Conservation (phyloP, 2,329 filamentous ascomycete genomes). For the Rhinocladiella mackenziei region DNA sequence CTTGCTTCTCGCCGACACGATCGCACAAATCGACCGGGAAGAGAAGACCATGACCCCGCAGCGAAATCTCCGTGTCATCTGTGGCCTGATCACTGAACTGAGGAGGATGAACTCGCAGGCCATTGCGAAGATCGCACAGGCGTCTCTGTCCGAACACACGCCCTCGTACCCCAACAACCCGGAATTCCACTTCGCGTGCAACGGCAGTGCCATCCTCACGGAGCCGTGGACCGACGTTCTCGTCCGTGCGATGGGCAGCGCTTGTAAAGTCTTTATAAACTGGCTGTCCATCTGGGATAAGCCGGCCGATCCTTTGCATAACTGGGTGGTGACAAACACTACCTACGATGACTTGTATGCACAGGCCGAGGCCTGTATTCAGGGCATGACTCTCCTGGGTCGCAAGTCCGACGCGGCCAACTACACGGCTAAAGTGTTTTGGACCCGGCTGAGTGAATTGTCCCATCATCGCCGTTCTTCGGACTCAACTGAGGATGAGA, state of each 20-base stretch:
- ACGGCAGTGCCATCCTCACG: conserved; percentile 54
- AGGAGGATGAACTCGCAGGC: conserved; percentile 13
- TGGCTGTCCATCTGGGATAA: conserved; percentile 14
- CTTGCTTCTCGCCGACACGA: conserved; percentile 53
- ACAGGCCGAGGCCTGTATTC: conserved; percentile 18
- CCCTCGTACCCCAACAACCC: conserved; percentile 23
- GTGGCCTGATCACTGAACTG: conserved; percentile 12
- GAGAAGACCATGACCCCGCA: conserved; percentile 28
- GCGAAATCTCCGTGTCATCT: conserved; percentile 9
- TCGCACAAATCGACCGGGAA: conserved; percentile 50
- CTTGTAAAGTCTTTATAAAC: conserved; percentile 20
- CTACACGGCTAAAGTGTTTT: conserved; percentile 17
- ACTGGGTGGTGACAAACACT: conserved; percentile 12
- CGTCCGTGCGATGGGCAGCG: conserved; percentile 22
- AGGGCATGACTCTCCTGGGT: conserved; percentile 21
- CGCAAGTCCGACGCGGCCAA: conserved; percentile 22
- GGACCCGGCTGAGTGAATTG: conserved; percentile 6
- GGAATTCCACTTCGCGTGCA: conserved; percentile 51
- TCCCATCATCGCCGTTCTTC: not conserved
- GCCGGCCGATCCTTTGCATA: conserved; percentile 3
- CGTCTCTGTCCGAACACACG: conserved; percentile 15
- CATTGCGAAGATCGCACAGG: conserved; percentile 17
- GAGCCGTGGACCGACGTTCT: conserved; percentile 57
- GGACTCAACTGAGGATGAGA: not conserved
- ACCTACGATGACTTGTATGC: conserved; percentile 11